Percentiles rank a stretch among this genome's conserved stretches.
Evolutionary conservation across 2,329 filamentous ascomycete species (phyloP).

Genomic region (Ploettnerulaceae sp.): DNA sequence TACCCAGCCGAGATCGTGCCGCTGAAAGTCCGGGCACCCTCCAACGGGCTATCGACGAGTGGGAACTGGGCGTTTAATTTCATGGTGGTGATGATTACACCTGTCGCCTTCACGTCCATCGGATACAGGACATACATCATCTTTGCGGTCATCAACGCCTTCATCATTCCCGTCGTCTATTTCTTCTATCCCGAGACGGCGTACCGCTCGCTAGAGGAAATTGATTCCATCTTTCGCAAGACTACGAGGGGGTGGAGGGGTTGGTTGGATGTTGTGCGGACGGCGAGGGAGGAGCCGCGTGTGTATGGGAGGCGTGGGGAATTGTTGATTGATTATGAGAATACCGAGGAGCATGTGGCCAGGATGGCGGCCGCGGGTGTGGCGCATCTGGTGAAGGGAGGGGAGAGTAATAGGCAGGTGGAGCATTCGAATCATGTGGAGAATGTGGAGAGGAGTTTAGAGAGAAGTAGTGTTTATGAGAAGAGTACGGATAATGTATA

Average conservation of each 20-base stretch:
- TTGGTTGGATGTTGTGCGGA: slow-evolving; percentile 39
- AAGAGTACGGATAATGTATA: neutral
- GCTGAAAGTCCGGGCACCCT: slow-evolving; percentile 48
- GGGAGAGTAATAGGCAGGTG: slow-evolving; percentile 2
- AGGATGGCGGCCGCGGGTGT: slow-evolving; percentile 7
- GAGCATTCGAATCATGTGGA: slow-evolving; percentile 14
- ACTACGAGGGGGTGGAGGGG: slow-evolving; percentile 35
- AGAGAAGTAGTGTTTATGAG: neutral
- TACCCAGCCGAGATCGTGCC: slow-evolving; percentile 54
- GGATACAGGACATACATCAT: slow-evolving; percentile 59
- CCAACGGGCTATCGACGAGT: slow-evolving; percentile 47
- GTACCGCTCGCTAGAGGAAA: slow-evolving; percentile 60
- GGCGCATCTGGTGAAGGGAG: neutral
- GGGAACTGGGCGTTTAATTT: slow-evolving; percentile 53
- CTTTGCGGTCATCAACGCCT: slow-evolving; percentile 44
- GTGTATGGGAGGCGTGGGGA: slow-evolving; percentile 57
- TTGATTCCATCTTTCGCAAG: slow-evolving; percentile 60
- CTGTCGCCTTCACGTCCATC: slow-evolving; percentile 44
- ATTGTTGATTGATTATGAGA: slow-evolving; percentile 39
- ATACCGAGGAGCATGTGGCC: slow-evolving; percentile 24
- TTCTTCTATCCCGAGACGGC: slow-evolving; percentile 63
- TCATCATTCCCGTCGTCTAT: slow-evolving; percentile 41
- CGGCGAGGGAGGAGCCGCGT: slow-evolving; percentile 45
- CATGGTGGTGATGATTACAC: slow-evolving; percentile 40
- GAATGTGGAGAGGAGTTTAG: neutral